Evolutionary conservation across 306 rosid genomes (phyloP), one percentile per base, ranked within the genome.

Genomic region (Castanea mollissima): DNA sequence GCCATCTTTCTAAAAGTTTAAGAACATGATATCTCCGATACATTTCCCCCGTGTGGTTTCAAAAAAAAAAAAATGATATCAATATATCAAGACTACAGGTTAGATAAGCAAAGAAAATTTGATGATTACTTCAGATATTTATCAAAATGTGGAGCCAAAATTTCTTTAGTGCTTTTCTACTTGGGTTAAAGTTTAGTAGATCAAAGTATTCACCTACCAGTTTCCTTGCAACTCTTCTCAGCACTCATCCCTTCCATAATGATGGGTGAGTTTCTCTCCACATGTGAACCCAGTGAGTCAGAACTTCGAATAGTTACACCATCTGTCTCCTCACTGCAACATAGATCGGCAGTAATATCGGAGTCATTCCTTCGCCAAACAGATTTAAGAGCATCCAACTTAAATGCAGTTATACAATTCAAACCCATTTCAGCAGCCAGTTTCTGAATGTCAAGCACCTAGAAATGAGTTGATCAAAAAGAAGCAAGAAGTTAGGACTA

Each of bases 351-450:
- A 46, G 51, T 78, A 67, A 80, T 58, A 69, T 81, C 80, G 62
- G 79, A 77, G 70, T 85, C 88, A 81, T 80, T 88, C 58, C 73
- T 76, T 84, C 0, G 90, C 75, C 85, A 69, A 77, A 92, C 97
- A 78, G 99, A 81, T 91, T 95, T 95, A 71, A 90, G 92, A 88
- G 97, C 96, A 79, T 95, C 99, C 56, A 89, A 85, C 84, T 82
- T 95, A 74, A 79, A 90, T 59, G 99, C 81, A 63, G 79, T 87
- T 76, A 95, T 92, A 78, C 98, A 90, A 77, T 77, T 87, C 88
- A 92, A 86, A 78, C 98, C 99, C 98, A 95, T 80, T 85, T 94
- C 99, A 67, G 89, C 91, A 74, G 98, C 98, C 90, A 87, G 78
- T 80, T 94, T 95, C 84, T 95, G 89, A 76, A 95, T 87, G 87